A percentile compares a stretch with the other conserved stretches of the same genome.
Conservation (phyloP, 257 asterid genomes). For the Penstemon eatonii region DNA sequence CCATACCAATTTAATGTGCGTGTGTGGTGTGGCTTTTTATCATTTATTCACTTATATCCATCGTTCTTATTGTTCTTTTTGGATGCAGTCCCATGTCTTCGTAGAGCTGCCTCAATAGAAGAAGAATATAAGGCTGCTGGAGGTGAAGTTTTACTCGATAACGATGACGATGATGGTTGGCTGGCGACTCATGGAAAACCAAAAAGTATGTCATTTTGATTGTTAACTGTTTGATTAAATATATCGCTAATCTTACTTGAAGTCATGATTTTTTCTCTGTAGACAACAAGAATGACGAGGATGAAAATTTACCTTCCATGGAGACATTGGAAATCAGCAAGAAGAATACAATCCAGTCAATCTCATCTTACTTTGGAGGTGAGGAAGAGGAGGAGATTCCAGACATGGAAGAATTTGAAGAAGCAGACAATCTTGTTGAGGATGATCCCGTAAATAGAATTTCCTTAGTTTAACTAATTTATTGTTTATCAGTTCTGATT, state of each 20-base stretch:
- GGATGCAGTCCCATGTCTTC: conserved; percentile 80
- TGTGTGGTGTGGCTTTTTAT: not conserved
- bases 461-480: too few relatives aligned
- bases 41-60: not conserved
- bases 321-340: conserved; percentile 76
- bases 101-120: conserved; percentile 91
- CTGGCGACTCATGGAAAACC: conserved; percentile 98
- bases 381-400: conserved; percentile 96
- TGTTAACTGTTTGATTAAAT: not conserved
- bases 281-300: conserved; percentile 61
- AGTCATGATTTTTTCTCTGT: conserved; percentile 28
- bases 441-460: conserved; percentile 69
- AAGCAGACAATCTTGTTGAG: conserved; percentile 75
- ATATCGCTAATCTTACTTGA: conserved; percentile 1
- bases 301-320: conserved; percentile 84
- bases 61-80: not conserved
- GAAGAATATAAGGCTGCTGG: conserved; percentile 99
- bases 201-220: conserved; percentile 41
- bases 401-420: conserved; percentile 86
- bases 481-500: too few relatives aligned
- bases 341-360: conserved; percentile 64
- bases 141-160: conserved; percentile 87
- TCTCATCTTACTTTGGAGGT: conserved; percentile 82
- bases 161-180: conserved; percentile 96
- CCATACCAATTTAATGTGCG: too few relatives aligned